Evolutionary conservation across 75 land plant genomes (phyloP), one percentile per base, ranked within the genome.

Genomic region (Sequoia sempervirens): DNA sequence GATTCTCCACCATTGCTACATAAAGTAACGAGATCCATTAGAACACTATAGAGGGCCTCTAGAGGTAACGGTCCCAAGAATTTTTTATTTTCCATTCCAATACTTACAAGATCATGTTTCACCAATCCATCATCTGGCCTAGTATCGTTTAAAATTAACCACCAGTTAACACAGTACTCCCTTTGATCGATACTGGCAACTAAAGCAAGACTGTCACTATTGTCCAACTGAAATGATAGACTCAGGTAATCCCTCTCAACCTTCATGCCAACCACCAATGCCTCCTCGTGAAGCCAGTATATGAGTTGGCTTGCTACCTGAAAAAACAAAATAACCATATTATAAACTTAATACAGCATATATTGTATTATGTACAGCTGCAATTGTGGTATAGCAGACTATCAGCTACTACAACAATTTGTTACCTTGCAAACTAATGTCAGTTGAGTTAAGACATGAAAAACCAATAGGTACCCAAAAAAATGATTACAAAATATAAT

Each of bases 251-350:
- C 94, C 72, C 88, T 88, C 53, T 74, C 88, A 45, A 88, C 90
- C 58, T 93, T 94, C 84, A 93, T 89, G n/a, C 99, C 99, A 80
- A 95, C 91, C 75, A 83, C 83, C 32, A 88, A 83, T 56, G 99
- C 96, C 90, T 95, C 96, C 83, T 95, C 93, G 74, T 92, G 91
- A 30, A 97, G 92, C 99, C 97, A 97, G 36, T 80, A 84, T 61
- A 94, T 87, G 52, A 97, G 84, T 75, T 95, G 93, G 61, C 92
- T 88, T 76, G 96, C 95, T 72, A 94, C 88, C 97, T 95, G 90
- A 82, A 81, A 40, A 54, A 83, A 23, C 36, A 34, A 81, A 79
- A 76, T 61, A 30, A 38, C 6, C 10, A 20, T 18, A 34, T 72
- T 72, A 72, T 36, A 72, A 34, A 13, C 38, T 32, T 14, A 72